A percentile compares a stretch with the other conserved stretches of the same genome.
These are phyloP conservation scores for Syzygium aromaticum DNA, from an alignment of 345 rosid species.

Conservation along the genomic window DNA sequence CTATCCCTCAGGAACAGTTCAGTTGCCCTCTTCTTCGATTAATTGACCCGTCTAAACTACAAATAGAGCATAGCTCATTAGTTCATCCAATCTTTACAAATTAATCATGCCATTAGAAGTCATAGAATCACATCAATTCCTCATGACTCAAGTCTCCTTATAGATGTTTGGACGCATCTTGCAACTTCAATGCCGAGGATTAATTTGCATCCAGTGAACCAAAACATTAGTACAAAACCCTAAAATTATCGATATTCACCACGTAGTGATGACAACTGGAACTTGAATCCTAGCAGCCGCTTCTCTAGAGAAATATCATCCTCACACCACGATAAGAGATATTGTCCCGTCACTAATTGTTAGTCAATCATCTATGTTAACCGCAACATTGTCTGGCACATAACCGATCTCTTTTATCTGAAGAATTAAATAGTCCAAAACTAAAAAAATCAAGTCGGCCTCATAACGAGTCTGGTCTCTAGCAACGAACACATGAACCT, in stretches of 20 bases:
- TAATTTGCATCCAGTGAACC: too few relatives aligned
- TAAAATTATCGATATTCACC: background rate
- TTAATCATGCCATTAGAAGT: background rate
- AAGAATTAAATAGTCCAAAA: slow-evolving; percentile 32
- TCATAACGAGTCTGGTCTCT: slow-evolving; percentile 35
- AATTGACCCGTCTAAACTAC: background rate
- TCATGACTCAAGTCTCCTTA: too few relatives aligned
- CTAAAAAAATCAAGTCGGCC: slow-evolving; percentile 25
- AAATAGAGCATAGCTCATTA: background rate
- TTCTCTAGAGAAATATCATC: background rate
- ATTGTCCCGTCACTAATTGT: background rate
- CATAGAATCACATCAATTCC: too few relatives aligned
- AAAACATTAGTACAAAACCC: too few relatives aligned
- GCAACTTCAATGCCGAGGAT: too few relatives aligned
- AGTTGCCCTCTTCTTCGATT: background rate
- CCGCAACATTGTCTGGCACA: background rate
- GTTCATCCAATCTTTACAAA: background rate
- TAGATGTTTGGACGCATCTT: too few relatives aligned
- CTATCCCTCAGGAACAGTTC: background rate
- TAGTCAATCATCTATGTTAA: background rate
- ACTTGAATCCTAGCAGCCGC: background rate
- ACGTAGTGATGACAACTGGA: fast-evolving
- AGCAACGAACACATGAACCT: slow-evolving; percentile 39
- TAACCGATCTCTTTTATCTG: slow-evolving; percentile 31
- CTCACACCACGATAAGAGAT: background rate